Percentiles rank a stretch among this genome's conserved stretches.
phyloP scores from a whole-genome alignment of 768 basidiomycete species.

The Rhodotorula toruloides region DNA sequence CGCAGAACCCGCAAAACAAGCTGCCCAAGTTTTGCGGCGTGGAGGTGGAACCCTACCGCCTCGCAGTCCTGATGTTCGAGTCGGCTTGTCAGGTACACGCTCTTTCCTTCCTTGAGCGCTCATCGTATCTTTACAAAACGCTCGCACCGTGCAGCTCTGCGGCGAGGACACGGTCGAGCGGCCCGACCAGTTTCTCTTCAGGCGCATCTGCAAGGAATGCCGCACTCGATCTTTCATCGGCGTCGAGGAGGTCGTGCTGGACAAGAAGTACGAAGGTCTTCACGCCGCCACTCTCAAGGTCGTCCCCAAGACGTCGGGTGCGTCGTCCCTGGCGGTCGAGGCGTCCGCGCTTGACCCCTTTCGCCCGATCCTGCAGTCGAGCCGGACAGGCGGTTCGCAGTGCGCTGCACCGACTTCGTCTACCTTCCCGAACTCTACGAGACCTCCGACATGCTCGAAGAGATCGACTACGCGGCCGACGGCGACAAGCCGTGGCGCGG shows the following conservation, averaged over 20 bases:
- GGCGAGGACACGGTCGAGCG: not conserved
- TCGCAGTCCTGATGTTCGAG: not conserved
- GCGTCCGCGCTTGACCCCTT: too few species aligned
- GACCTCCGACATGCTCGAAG: not conserved
- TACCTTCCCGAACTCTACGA: not conserved
- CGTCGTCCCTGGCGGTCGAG: not conserved
- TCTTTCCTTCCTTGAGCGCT: not conserved
- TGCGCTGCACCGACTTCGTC: too few species aligned
- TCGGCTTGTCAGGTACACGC: not conserved
- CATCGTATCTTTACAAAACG: not conserved
- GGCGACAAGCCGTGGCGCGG: too few species aligned
- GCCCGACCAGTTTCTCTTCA: not conserved
- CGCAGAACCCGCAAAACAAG: too few species aligned
- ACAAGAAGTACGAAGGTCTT: not conserved
- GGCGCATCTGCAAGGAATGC: not conserved
- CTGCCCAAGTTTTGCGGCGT: not conserved
- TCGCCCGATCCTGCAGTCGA: not conserved
- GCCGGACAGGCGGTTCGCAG: not conserved
- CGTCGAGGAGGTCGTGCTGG: not conserved
- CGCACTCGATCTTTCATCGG: not conserved
- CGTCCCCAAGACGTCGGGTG: not conserved
- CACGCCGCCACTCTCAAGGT: not conserved
- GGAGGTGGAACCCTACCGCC: not conserved
- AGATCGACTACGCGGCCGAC: constrained; percentile 4
- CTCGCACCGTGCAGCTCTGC: constrained; percentile 1